Conservation (phyloP, 2,329 filamentous ascomycete species). For the Plenodomus biglobosus region DNA sequence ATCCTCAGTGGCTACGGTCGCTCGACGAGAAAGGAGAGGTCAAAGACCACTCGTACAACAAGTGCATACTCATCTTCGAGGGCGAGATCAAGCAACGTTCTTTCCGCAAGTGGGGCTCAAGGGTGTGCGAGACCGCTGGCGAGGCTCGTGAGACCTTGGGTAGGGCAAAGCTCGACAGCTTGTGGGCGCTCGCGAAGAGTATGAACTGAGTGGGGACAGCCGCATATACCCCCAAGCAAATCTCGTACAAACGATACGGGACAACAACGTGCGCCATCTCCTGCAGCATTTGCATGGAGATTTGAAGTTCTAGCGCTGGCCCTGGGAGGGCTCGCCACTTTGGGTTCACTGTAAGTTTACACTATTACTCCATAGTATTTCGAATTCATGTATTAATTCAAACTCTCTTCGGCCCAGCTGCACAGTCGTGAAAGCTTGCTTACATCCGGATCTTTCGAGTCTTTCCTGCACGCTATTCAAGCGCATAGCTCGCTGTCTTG, state of each 20-base stretch:
- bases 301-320: no score
- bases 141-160: conserved; percentile 80
- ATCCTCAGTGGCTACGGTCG: conserved; percentile 73
- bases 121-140: conserved; percentile 89
- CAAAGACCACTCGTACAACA: conserved; percentile 80
- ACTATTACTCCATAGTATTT: conserved; percentile 14
- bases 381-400: conserved; percentile 22
- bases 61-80: conserved; percentile 84
- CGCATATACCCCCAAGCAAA: no score
- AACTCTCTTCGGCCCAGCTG: not conserved
- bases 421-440: no score
- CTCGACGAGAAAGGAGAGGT: conserved; percentile 76
- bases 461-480: no score
- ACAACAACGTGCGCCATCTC: no score
- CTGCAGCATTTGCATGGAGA: no score
- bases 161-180: conserved; percentile 87
- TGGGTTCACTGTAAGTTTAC: not conserved
- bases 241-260: no score
- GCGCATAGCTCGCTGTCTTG: no score
- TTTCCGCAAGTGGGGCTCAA: conserved; percentile 83
- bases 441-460: no score
- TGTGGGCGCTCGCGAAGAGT: conserved; percentile 87
- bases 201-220: conserved; percentile 15
- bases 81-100: conserved; percentile 78
- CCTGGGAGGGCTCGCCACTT: no score